Conservation (phyloP, 495 filamentous ascomycete genomes). For the Talaromyces borbonicus region DNA sequence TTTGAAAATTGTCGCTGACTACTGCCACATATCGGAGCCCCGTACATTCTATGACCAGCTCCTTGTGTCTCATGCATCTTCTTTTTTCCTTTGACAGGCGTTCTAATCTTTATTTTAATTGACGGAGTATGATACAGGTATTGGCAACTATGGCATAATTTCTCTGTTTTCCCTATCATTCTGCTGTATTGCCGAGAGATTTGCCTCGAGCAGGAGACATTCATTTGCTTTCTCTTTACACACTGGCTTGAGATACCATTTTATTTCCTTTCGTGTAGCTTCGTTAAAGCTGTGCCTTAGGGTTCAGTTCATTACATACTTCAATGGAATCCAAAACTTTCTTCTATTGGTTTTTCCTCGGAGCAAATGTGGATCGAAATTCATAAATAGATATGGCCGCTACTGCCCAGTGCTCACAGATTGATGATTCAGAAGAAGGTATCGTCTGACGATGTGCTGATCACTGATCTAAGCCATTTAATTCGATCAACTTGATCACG, state of each 20-base stretch:
- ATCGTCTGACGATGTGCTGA: neutral
- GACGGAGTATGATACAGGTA: conserved; percentile 5
- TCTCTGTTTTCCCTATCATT: neutral
- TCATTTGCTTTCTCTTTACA: conserved; percentile 9
- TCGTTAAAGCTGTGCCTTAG: too few species aligned
- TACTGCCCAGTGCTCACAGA: too few species aligned
- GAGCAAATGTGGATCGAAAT: too few species aligned
- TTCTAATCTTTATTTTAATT: conserved; percentile 3
- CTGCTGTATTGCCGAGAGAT: neutral
- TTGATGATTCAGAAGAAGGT: too few species aligned
- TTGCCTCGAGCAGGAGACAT: neutral
- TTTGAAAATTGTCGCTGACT: neutral
- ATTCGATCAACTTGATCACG: conserved; percentile 70
- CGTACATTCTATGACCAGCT: conserved; percentile 9
- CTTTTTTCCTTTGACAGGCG: conserved; percentile 7
- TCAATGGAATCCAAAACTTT: too few species aligned
- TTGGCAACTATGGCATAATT: conserved; percentile 4
- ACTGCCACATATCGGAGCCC: neutral
- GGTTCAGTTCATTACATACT: too few species aligned
- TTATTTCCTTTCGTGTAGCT: conserved; percentile 5
- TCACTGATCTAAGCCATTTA: conserved; percentile 74
- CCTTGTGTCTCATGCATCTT: conserved; percentile 14
- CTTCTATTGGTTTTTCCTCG: too few species aligned
- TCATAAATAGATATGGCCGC: too few species aligned
- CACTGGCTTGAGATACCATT: conserved; percentile 16